Evolutionary conservation across 805 yeast species (phyloP), one percentile per base, ranked within the genome.

Genomic region (Yarrowia divulgata): DNA sequence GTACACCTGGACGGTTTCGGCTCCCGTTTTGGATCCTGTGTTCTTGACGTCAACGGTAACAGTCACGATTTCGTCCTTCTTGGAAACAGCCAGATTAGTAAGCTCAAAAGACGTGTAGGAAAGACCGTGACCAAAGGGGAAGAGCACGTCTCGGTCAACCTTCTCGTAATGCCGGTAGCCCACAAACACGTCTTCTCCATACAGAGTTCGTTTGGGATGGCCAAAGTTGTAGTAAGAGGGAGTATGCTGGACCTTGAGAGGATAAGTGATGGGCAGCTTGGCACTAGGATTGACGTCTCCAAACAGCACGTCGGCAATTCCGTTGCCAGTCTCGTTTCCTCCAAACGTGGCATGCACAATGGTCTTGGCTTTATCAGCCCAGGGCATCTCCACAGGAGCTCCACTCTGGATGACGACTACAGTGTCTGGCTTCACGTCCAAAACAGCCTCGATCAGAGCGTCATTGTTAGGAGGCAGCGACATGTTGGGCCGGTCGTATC

Each of bases 151-250:
- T 50, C 76, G 78, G 71, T 83, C 81, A 45, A 79, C 74, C 76
- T 84, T 84, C 73, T 88, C 90, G 76, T 85, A 88, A 78, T 78
- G 85, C 70, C 86, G 79, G 79, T 88, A 87, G 23, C 90, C 91
- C 67, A 87, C 85, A 75, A 81, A 87, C 57, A 88, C 84, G 74
- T 87, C 90, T 75, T 88, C 91, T 70, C 90, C 90, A 73, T 88
- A 88, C 69, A 84, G 73, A 40, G 83, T 85, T 40, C 63, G 35
- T 16, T 57, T 57, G 9, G 63, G 48, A 9, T 57, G 63, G 67
- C 83, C 77, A 78, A 79, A 85, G 77, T 82, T 85, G 73, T 85
- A 76, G 76, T 75, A 87, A 0, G 89, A 82, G 13, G 90, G 90
- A 71, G 84, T 85, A 76, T 87, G 88, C 72, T 84, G 81, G 58